Conservation (phyloP, 306 rosid species). For the Acacia crassicarpa region DNA sequence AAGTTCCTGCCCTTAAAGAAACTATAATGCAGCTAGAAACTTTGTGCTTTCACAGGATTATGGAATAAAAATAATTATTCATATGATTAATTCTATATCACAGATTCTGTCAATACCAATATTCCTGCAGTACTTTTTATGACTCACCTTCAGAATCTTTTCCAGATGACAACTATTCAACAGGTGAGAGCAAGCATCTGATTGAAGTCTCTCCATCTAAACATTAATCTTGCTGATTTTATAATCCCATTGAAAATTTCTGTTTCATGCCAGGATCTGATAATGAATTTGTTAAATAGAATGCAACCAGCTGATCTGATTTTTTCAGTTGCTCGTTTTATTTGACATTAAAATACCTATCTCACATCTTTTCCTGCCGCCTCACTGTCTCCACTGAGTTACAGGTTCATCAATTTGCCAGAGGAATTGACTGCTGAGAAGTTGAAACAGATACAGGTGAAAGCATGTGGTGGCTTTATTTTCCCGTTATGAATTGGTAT, state of each 20-base stretch:
- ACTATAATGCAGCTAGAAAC: neutral
- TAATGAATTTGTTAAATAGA: constrained; percentile 61
- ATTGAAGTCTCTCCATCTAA: constrained; percentile 19
- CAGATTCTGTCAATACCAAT: constrained; percentile 59
- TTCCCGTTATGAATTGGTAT: neutral
- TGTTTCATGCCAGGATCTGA: constrained; percentile 72
- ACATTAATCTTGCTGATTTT: constrained; percentile 15
- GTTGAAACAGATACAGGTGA: constrained; percentile 75
- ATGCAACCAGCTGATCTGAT: constrained; percentile 60
- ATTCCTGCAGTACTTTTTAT: constrained; percentile 65
- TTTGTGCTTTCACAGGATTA: neutral
- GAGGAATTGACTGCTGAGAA: constrained; percentile 82
- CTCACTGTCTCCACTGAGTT: constrained; percentile 13
- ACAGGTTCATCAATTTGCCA: constrained; percentile 75
- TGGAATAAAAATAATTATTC: neutral
- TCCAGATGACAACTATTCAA: constrained; percentile 85
- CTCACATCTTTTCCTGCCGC: neutral
- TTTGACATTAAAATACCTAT: constrained; percentile 11
- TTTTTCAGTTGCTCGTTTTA: constrained; percentile 20
- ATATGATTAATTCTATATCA: neutral
- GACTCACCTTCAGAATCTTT: constrained; percentile 91
- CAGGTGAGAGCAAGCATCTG: constrained; percentile 62
- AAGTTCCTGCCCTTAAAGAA: neutral
- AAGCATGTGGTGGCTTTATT: constrained; percentile 32
- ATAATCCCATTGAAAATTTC: constrained; percentile 33